Evolutionary conservation across 257 asterid species (phyloP), one percentile per base, ranked within the genome.

Genomic region (Schizonepeta tenuifolia): DNA sequence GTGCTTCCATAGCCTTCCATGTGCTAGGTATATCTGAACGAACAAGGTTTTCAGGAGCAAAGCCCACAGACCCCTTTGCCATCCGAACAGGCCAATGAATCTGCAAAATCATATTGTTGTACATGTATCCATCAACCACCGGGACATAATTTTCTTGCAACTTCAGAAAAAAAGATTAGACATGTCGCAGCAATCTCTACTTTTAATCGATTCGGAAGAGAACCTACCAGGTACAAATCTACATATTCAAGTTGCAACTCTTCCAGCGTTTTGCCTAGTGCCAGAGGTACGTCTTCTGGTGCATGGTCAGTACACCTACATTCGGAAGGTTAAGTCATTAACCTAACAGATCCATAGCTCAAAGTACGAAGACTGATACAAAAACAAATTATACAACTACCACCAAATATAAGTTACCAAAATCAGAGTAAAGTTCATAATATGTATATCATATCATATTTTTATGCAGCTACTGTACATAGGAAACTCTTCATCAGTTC

Each of bases 1-100:
- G 87, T 41, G 87, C 83, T 75, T 90, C 97, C 96, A 90, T 88
- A 56, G 97, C 97, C 78, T 79, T 74, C 97, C 97, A 90, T 58
- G 96, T 87, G 78, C 79, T 54, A 17, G 94, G 94, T 68, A 89
- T 84, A 62, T 91, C 88, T 1, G 86, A 28, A 26, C 86, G 81
- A 41, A 69, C 43, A 40, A 88, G 84, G 75, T 85, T 79, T 66
- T 85, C 92, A 46, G 89, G 92, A n/a, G 18, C 31, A 59, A 78
- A 76, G 66, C 88, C 86, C 14, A 58, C 78, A 5, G 89, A 69
- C 0, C 78, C 94, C 77, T 83, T 86, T 78, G 77, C 82, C 85
- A 81, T 28, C 67, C 87, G 82, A 51, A 76, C 88, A 55, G 96
- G 97, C 97, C 96, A 89, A 40, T 91, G 97, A 40, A 91, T 83